phyloP scores from a whole-genome alignment of 2,329 filamentous ascomycete species.

The Geosmithia putterillii region DNA sequence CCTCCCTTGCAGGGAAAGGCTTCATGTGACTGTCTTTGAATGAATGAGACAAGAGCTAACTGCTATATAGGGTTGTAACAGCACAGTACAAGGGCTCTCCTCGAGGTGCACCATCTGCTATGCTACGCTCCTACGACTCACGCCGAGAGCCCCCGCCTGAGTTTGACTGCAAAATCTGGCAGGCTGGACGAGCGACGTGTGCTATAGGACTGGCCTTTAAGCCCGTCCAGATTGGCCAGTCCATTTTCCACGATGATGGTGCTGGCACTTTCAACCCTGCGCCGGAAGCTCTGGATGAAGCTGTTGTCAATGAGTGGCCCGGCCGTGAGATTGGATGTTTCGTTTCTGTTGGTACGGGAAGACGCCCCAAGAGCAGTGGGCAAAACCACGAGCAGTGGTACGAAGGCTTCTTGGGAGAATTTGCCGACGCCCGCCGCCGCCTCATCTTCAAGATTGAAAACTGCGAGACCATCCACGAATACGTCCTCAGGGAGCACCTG shows the following conservation, averaged over 20 bases:
- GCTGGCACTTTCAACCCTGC: slow-evolving; percentile 85
- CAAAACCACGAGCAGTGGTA: slow-evolving; percentile 76
- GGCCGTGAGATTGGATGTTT: slow-evolving; percentile 87
- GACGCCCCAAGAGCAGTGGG: slow-evolving; percentile 53
- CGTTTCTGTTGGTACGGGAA: slow-evolving; percentile 88
- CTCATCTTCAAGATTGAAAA: slow-evolving; percentile 90
- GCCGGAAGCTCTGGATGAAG: slow-evolving; percentile 78
- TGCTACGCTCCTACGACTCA: slow-evolving; percentile 91
- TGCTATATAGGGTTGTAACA: slow-evolving; percentile 63
- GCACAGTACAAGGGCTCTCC: slow-evolving; percentile 79
- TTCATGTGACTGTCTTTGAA: not conserved
- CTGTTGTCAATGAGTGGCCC: slow-evolving; percentile 86
- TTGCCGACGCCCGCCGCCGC: slow-evolving; percentile 75
- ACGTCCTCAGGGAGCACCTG: slow-evolving; percentile 72
- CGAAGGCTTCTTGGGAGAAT: slow-evolving; percentile 85
- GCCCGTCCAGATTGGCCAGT: slow-evolving; percentile 86
- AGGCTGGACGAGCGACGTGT: slow-evolving; percentile 88
- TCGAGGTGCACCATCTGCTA: slow-evolving; percentile 52
- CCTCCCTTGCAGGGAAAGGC: not conserved
- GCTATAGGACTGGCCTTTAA: slow-evolving; percentile 92
- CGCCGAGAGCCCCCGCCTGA: slow-evolving; percentile 82
- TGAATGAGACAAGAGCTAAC: slow-evolving; percentile 8
- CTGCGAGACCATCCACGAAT: slow-evolving; percentile 81
- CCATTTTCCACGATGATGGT: slow-evolving; percentile 87
- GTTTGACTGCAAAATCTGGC: slow-evolving; percentile 92